A percentile compares a stretch with the other conserved stretches of the same genome.
Conservation (phyloP, 2,329 filamentous ascomycete genomes). For the Curvularia eragrostidis region DNA sequence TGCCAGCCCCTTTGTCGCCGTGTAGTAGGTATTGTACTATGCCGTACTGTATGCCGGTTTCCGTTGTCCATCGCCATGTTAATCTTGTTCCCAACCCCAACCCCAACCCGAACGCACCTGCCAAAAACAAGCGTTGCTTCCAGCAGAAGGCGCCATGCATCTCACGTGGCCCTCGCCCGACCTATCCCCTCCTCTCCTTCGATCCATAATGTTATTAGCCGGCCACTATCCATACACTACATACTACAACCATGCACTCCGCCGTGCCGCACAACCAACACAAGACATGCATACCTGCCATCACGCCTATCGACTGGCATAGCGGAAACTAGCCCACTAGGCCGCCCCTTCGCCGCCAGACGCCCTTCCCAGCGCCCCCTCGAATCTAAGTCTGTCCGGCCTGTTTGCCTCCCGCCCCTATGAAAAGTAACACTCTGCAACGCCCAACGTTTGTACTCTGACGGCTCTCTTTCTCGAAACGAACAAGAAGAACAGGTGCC, state of each 20-base stretch:
- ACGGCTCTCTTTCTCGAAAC: background rate
- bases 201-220: background rate
- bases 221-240: background rate
- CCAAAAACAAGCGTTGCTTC: background rate
- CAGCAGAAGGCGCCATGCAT: background rate
- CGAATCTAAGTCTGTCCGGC: background rate
- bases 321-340: background rate
- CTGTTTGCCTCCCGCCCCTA: background rate
- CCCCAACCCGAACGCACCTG: background rate
- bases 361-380: background rate
- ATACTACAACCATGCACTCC: background rate
- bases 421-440: constrained; percentile 2
- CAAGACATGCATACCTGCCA: background rate
- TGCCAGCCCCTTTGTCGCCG: background rate
- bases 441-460: background rate
- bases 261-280: background rate
- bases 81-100: background rate
- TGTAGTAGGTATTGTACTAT: no score
- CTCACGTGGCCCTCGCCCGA: background rate
- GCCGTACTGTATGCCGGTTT: no score
- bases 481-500: background rate
- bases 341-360: background rate
- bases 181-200: background rate
- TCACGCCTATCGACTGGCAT: background rate
- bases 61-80: no score